Percentiles rank a stretch among this genome's conserved stretches.
These are phyloP conservation scores for Clitocybe nebularis DNA, from an alignment of 1,284 basidiomycete genomes.

Conservation along the genomic window DNA sequence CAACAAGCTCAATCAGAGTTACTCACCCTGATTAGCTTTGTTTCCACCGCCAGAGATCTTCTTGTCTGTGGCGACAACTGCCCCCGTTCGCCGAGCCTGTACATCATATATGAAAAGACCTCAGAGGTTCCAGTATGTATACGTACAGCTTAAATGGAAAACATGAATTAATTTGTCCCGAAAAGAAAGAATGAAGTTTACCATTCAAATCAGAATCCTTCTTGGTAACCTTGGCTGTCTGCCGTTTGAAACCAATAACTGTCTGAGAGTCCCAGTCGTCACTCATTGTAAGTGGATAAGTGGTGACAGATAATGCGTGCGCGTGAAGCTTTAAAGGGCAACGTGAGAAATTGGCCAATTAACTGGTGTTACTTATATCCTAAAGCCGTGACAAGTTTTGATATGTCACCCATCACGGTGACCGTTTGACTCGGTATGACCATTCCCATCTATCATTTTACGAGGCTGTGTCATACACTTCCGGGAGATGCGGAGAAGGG, in stretches of 20 bases:
- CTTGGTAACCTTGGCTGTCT: conserved; percentile 66
- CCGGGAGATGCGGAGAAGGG: too few species aligned
- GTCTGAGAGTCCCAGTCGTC: conserved; percentile 71
- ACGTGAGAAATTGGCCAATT: too few species aligned
- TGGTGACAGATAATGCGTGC: too few species aligned
- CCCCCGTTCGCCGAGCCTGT: conserved; percentile 68
- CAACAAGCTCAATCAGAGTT: background rate
- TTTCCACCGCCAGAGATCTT: conserved; percentile 63
- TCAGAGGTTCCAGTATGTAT: background rate
- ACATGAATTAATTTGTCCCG: too few species aligned
- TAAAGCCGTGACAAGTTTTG: too few species aligned
- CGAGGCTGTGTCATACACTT: too few species aligned
- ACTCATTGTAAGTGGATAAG: conserved; percentile 49
- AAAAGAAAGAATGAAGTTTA: conserved; percentile 29
- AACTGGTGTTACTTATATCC: too few species aligned
- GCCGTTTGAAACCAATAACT: conserved; percentile 76
- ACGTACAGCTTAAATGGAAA: conserved; percentile 20
- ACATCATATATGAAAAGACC: background rate
- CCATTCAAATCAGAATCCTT: conserved; percentile 71
- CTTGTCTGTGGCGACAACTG: conserved; percentile 76
- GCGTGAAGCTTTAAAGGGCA: too few species aligned
- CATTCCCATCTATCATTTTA: too few species aligned
- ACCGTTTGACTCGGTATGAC: too few species aligned
- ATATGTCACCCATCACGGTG: too few species aligned
- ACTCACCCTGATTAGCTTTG: conserved; percentile 68